Base-by-base conservation (phyloP, 2,329 filamentous ascomycete species). In the Talaromyces sp. region DNA sequence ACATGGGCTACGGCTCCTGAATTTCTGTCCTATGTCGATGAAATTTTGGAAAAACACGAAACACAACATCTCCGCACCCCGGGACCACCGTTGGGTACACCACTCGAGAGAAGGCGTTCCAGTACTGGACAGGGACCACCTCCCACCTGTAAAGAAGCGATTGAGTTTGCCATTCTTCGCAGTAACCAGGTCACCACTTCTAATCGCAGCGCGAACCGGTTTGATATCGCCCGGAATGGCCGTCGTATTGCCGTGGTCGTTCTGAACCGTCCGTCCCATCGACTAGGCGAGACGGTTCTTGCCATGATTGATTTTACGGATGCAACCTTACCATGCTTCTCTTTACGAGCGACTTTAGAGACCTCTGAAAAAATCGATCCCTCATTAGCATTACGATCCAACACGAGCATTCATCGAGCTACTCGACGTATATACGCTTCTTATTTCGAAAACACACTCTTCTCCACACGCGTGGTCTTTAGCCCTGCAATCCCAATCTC, bases 171-270 rank as follows among this genome's bases (percentile, higher is more conserved):
- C 13, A 97, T 98, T 66, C 83, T 97, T 62, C 88, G 92, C 68
- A 93, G 92, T 73, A 92, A 92, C 70, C 80, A 89, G 69, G 84
- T 87, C 0, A 82, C 82, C 2, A 84, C 87, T 52, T 85, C 87
- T n/a, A 88, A 89, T 41, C 89, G 92, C 71, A 93, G 91, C 73
- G 87, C 90, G n/a, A 97, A 97, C 72, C 88, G 93, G 45, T 99
- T 98, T 75, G 93, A 97, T 74, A 98, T 99, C 74, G 90, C 94
- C 13, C 90, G 94, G 14, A 93, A 93, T 72, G 93, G 93, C n/a
- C 88, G 89, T 64, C 89, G 89, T n/a, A 93, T 99, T 13, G 94
- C 91, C 2, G 92, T 96, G 6, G 87, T 99, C 63, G 93, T 93
- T 78, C 85, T 99, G 37, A 90, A 93, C 5, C 88, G 95, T 10